phyloP scores from a whole-genome alignment of 2,329 filamentous ascomycete species.

The Fusarium verrucosum region DNA sequence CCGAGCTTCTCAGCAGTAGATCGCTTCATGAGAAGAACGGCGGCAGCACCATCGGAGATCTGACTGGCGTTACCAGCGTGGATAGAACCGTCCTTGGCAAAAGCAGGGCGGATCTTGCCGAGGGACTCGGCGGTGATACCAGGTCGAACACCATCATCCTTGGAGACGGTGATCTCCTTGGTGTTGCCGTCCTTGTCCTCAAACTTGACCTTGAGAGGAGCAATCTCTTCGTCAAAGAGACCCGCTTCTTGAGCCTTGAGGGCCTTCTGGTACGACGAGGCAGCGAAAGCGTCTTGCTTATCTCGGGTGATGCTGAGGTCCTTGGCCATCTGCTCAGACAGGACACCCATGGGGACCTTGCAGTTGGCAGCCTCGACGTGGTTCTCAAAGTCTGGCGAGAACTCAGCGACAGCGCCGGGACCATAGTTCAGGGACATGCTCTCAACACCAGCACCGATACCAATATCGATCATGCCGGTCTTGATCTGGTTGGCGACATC shows the following conservation, averaged over 20 bases:
- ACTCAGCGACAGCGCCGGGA: slow-evolving; percentile 87
- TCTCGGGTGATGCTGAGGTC: slow-evolving; percentile 77
- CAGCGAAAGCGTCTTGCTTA: slow-evolving; percentile 91
- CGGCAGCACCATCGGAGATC: slow-evolving; percentile 94
- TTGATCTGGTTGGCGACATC: slow-evolving; percentile 95
- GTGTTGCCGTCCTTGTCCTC: slow-evolving; percentile 90
- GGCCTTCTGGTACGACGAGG: slow-evolving; percentile 92
- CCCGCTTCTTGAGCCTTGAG: slow-evolving; percentile 83
- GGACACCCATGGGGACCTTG: slow-evolving; percentile 95
- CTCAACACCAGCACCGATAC: slow-evolving; percentile 94
- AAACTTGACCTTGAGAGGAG: slow-evolving; percentile 84
- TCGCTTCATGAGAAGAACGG: slow-evolving; percentile 94
- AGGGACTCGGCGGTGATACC: slow-evolving; percentile 89
- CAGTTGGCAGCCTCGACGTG: slow-evolving; percentile 89
- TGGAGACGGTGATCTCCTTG: slow-evolving; percentile 81
- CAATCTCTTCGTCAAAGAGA: slow-evolving; percentile 93
- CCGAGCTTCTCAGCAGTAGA: slow-evolving; percentile 88
- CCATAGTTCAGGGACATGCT: slow-evolving; percentile 96
- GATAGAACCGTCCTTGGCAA: slow-evolving; percentile 90
- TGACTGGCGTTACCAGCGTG: slow-evolving; percentile 97
- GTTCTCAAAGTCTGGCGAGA: slow-evolving; percentile 86
- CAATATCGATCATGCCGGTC: slow-evolving; percentile 92
- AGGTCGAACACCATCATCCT: slow-evolving; percentile 86
- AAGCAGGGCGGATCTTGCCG: slow-evolving; percentile 89
- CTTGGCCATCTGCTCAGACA: slow-evolving; percentile 95